Conservation (phyloP, 805 yeast species). For the Saccharomycopsis fermentans region DNA sequence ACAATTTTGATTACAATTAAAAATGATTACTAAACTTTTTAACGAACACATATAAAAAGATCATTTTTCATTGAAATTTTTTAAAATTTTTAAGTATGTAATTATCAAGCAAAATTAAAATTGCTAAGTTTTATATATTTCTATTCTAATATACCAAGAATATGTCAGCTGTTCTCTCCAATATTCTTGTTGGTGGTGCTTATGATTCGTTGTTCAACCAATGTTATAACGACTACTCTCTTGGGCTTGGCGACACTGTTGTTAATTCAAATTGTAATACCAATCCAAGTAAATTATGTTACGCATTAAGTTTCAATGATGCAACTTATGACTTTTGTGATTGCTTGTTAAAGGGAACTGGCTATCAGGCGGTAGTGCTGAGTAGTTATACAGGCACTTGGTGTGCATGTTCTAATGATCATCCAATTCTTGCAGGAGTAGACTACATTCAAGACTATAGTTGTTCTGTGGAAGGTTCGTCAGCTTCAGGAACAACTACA, state of each 20-base stretch:
- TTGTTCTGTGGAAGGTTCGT: no score
- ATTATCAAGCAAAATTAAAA: no score
- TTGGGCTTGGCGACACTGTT: background rate
- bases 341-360: background rate
- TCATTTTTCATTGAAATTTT: no score
- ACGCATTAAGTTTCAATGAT: background rate
- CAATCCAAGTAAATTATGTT: background rate
- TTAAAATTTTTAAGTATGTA: no score
- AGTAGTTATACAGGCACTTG: background rate
- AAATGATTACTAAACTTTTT: no score
- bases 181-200: background rate
- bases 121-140: no score
- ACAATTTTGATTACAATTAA: no score
- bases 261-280: background rate
- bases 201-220: slow-evolving; percentile 3
- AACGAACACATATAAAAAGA: no score
- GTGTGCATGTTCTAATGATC: background rate
- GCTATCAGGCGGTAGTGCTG: background rate
- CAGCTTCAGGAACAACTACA: no score
- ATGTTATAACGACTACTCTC: background rate
- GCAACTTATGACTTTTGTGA: background rate
- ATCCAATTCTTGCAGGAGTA: slow-evolving; percentile 1
- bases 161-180: slow-evolving; percentile 1
- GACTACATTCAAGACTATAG: no score
- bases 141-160: background rate